Percentiles rank a stretch among this genome's conserved stretches.
These are phyloP conservation scores for Acacia pycnantha DNA, from an alignment of 331 rosid genomes.

Conservation along the genomic window DNA sequence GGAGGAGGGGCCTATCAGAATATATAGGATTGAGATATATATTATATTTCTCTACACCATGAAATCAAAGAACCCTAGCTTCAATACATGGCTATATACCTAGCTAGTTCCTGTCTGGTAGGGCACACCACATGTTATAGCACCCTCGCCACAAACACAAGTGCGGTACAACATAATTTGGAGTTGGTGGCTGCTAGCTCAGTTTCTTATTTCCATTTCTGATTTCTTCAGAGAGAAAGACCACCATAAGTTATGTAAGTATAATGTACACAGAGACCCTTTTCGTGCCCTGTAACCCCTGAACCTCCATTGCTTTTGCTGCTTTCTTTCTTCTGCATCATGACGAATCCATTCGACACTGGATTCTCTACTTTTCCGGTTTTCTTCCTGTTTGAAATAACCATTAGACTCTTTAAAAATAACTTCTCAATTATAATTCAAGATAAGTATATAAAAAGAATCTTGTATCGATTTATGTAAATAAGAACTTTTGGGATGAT, in stretches of 20 bases:
- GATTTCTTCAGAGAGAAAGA: not conserved
- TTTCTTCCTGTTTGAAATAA: not conserved
- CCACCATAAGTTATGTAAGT: not conserved
- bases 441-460: accelerated
- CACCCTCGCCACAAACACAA: not conserved
- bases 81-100: not conserved
- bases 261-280: not conserved
- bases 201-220: conserved; percentile 11
- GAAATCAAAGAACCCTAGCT: not conserved
- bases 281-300: not conserved
- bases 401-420: too few relatives aligned
- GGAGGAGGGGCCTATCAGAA: not conserved
- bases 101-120: not conserved
- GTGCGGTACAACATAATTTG: too few relatives aligned
- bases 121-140: not conserved
- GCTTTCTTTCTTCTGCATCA: not conserved
- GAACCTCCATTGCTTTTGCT: not conserved
- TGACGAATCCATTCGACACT: not conserved
- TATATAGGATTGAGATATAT: not conserved
- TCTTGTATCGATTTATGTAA: too few relatives aligned
- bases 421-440: too few relatives aligned
- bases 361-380: not conserved
- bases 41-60: not conserved
- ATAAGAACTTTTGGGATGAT: too few relatives aligned
- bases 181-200: conserved; percentile 29